Percentiles rank a stretch among this genome's conserved stretches.
phyloP scores from a whole-genome alignment of 345 rosid genomes.

The Gynandropsis gynandra region DNA sequence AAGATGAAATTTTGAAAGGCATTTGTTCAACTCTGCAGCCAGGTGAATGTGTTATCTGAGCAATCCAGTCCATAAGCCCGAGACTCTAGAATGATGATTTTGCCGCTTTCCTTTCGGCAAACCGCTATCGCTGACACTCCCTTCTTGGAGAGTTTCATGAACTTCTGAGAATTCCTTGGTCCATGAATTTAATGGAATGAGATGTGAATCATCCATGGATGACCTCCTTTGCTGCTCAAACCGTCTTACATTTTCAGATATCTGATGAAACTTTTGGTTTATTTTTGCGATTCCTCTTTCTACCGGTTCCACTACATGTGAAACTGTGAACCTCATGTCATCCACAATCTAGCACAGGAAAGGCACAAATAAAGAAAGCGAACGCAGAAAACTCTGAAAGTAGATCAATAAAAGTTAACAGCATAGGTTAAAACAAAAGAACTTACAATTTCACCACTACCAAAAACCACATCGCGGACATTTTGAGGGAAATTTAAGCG shows the following conservation, averaged over 20 bases:
- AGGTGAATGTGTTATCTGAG: conserved; percentile 28
- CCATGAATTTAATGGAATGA: conserved; percentile 80
- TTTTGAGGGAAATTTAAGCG: conserved; percentile 92
- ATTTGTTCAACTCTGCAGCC: too few species aligned
- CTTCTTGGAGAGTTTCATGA: conserved; percentile 47
- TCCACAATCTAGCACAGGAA: conserved; percentile 64
- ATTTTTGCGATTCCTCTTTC: conserved; percentile 93
- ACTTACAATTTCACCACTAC: conserved; percentile 95
- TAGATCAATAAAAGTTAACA: neutral
- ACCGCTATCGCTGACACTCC: conserved; percentile 88
- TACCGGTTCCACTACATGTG: conserved; percentile 95
- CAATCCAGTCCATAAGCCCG: conserved; percentile 30
- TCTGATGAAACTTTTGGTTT: conserved; percentile 71
- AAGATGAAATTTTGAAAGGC: too few species aligned
- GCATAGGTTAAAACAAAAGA: neutral
- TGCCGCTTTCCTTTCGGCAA: conserved; percentile 48
- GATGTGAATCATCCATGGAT: conserved; percentile 72
- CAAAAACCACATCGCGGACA: conserved; percentile 90
- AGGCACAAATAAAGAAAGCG: conserved; percentile 1
- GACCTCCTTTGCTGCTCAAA: conserved; percentile 61
- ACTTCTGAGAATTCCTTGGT: conserved; percentile 72
- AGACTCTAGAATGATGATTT: conserved; percentile 32
- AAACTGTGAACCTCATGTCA: conserved; percentile 97
- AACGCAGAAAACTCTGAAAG: neutral
- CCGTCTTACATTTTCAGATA: conserved; percentile 85